phyloP scores from a whole-genome alignment of 805 yeast species.

The Starmerella potacharoeniae region DNA sequence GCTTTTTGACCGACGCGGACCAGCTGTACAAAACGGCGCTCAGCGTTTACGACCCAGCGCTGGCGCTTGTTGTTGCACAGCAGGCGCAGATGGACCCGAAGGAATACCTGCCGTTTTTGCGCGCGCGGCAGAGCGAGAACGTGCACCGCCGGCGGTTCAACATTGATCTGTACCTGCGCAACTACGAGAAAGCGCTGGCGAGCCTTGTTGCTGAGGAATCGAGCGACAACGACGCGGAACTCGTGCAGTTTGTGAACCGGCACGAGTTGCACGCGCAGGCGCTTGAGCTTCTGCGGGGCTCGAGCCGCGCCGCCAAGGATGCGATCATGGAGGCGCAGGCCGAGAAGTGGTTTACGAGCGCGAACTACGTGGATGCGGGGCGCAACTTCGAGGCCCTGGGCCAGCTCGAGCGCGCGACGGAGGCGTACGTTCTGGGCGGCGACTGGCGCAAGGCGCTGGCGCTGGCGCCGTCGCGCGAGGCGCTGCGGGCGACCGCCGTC shows the following conservation, averaged over 20 bases:
- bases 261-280: conserved; percentile 66
- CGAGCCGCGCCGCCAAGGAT: not conserved
- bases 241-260: conserved; percentile 53
- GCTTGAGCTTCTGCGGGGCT: conserved; percentile 26
- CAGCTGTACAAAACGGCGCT: conserved; percentile 67
- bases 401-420: conserved; percentile 48
- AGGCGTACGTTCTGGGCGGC: conserved; percentile 55
- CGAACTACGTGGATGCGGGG: conserved; percentile 65
- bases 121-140: conserved; percentile 56
- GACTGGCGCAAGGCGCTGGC: conserved; percentile 80
- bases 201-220: conserved; percentile 37
- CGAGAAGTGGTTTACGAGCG: conserved; percentile 41
- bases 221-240: conserved; percentile 36
- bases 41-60: conserved; percentile 67
- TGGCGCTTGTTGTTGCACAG: conserved; percentile 80
- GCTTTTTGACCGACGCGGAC: conserved; percentile 85
- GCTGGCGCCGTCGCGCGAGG: conserved; percentile 32
- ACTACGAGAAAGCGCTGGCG: conserved; percentile 53
- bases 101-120: conserved; percentile 88
- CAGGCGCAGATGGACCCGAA: conserved; percentile 97
- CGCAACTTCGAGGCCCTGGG: conserved; percentile 61
- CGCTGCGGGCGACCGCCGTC: conserved; percentile 35
- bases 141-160: conserved; percentile 57
- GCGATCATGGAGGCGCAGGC: conserved; percentile 52
- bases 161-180: conserved; percentile 69